Evolutionary conservation across 257 asterid genomes (phyloP).

Genomic region (Oldenlandia corymbosa): DNA sequence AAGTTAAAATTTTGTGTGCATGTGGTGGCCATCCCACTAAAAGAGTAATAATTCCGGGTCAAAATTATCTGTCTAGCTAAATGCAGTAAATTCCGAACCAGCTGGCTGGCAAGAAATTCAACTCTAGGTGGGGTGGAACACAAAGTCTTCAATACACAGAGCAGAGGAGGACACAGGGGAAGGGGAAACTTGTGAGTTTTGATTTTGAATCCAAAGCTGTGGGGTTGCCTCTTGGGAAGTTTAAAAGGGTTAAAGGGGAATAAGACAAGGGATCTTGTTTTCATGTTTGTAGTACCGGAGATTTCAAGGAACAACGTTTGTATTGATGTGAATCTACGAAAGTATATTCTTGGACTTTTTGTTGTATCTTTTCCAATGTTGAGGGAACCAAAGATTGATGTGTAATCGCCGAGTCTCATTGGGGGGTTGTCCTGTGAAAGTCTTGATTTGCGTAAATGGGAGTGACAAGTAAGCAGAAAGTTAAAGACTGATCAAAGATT

Average conservation of each 20-base stretch:
- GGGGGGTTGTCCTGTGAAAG: constrained; percentile 3
- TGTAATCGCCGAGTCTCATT: constrained; percentile 36
- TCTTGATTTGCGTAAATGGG: not conserved
- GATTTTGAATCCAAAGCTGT: not conserved
- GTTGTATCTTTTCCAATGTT: not conserved
- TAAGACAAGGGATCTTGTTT: not conserved
- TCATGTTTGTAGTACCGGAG: not conserved
- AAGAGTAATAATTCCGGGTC: too few species aligned
- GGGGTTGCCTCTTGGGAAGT: constrained; percentile 18
- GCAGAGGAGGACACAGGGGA: not conserved
- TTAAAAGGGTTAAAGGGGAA: constrained; percentile 4
- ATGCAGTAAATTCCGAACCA: too few species aligned
- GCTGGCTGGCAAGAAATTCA: too few species aligned
- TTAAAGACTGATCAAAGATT: not conserved
- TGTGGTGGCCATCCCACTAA: too few species aligned
- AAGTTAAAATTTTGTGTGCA: too few species aligned
- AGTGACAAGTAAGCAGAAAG: not conserved
- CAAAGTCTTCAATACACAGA: too few species aligned
- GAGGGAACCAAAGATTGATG: constrained; percentile 8
- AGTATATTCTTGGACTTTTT: not conserved
- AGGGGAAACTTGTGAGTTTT: constrained; percentile 1
- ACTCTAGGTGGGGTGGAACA: too few species aligned
- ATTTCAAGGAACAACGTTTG: not conserved
- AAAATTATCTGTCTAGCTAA: too few species aligned
- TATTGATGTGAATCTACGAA: not conserved